phyloP scores from a whole-genome alignment of 352 stramenopile genomes.

The Globisporangium perplexum region DNA sequence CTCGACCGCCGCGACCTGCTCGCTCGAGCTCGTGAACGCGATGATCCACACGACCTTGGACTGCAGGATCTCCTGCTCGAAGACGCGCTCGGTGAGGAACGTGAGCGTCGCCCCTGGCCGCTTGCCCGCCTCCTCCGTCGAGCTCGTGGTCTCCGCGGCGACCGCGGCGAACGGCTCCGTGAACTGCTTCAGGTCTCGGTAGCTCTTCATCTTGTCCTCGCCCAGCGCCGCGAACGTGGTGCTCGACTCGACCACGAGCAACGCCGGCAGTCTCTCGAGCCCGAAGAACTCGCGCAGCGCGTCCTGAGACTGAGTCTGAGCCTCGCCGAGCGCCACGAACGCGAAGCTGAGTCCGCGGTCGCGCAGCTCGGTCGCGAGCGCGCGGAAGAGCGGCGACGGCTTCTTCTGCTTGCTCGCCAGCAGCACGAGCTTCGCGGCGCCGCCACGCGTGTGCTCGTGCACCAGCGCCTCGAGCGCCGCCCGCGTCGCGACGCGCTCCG shows the following conservation, averaged over 20 bases:
- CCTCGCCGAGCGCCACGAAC: conserved; percentile 39
- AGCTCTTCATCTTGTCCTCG: conserved; percentile 49
- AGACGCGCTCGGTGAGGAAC: conserved; percentile 37
- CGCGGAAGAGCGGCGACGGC: conserved; percentile 51
- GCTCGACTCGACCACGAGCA: conserved; percentile 42
- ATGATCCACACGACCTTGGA: conserved; percentile 65
- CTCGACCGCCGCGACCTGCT: conserved; percentile 24
- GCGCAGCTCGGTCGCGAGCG: conserved; percentile 53
- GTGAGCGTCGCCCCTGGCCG: conserved; percentile 10
- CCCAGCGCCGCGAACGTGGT: conserved; percentile 21
- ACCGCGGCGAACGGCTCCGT: conserved; percentile 25
- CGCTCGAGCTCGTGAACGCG: conserved; percentile 37
- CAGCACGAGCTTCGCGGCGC: conserved; percentile 27
- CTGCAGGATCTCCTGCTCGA: conserved; percentile 42
- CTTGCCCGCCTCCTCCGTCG: not conserved
- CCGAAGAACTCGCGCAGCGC: conserved; percentile 28
- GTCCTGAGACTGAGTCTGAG: too few relatives aligned
- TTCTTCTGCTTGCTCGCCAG: conserved; percentile 62
- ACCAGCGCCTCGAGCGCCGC: conserved; percentile 22
- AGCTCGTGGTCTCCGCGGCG: not conserved
- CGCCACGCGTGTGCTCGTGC: conserved; percentile 7
- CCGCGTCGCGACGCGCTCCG: conserved; percentile 10
- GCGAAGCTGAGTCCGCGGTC: conserved; percentile 39
- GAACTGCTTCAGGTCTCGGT: conserved; percentile 48
- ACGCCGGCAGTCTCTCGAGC: conserved; percentile 32